A percentile compares a stretch with the other conserved stretches of the same genome.
phyloP scores from a whole-genome alignment of 176 grass and related monocot genomes.

The Eremochloa ophiuroides region DNA sequence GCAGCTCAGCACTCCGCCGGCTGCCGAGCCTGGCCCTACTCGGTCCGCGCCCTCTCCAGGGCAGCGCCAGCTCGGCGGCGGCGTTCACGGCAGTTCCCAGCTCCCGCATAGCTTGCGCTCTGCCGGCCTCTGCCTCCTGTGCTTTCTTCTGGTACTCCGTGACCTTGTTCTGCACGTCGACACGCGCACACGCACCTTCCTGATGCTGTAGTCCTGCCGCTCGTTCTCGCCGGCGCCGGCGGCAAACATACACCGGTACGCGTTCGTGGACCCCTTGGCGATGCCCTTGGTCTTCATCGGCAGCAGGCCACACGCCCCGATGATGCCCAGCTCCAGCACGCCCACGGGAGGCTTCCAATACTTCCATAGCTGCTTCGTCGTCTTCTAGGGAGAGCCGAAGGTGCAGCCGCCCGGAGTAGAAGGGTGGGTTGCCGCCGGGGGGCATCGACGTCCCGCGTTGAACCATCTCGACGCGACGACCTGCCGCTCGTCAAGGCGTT shows the following conservation, averaged over 20 bases:
- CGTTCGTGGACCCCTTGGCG: slow-evolving; percentile 82
- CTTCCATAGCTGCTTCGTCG: slow-evolving; percentile 94
- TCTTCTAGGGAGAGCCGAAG: slow-evolving; percentile 80
- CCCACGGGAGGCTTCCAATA: slow-evolving; percentile 76
- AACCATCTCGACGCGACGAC: slow-evolving; percentile 66
- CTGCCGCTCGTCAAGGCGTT: slow-evolving; percentile 80
- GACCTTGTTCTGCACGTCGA: slow-evolving; percentile 34
- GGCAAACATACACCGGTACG: slow-evolving; percentile 98
- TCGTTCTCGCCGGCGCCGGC: slow-evolving; percentile 48
- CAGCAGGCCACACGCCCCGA: slow-evolving; percentile 73
- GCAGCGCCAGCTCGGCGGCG: slow-evolving; percentile 45
- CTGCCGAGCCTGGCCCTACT: slow-evolving; percentile 50
- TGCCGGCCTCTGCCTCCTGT: slow-evolving; percentile 30
- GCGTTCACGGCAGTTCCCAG: slow-evolving; percentile 24
- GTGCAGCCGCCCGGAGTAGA: slow-evolving; percentile 83
- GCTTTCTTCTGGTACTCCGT: slow-evolving; percentile 30
- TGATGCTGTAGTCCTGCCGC: slow-evolving; percentile 76
- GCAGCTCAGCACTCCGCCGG: slow-evolving; percentile 50
- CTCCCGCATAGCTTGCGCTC: slow-evolving; percentile 24
- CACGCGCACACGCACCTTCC: slow-evolving; percentile 83
- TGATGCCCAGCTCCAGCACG: slow-evolving; percentile 83
- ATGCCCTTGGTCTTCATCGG: slow-evolving; percentile 80
- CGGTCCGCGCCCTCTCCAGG: slow-evolving; percentile 44
- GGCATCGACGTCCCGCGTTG: no score
- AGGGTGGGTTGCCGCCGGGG: no score